Evolutionary conservation across 2,329 filamentous ascomycete species (phyloP).

Genomic region (Trichoderma sp.): DNA sequence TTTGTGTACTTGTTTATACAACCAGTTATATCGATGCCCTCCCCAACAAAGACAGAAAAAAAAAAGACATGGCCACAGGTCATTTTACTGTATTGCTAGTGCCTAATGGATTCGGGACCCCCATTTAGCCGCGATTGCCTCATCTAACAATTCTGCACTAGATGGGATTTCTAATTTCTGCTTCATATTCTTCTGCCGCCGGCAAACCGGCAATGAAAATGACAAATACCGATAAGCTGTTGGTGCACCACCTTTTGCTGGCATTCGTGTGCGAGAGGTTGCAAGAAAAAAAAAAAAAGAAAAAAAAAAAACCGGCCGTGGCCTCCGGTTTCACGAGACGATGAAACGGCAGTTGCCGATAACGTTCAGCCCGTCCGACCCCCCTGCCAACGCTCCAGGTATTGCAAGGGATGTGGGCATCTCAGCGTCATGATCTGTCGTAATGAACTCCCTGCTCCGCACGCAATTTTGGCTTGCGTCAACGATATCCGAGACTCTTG

Average conservation of each 20-base stretch:
- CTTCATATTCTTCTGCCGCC: not conserved
- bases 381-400: not conserved
- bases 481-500: not conserved
- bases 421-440: slow-evolving; percentile 9
- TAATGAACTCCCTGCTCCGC: slow-evolving; percentile 9
- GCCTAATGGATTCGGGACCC: not conserved
- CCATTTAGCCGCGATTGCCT: slow-evolving; percentile 5
- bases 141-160: slow-evolving; percentile 1
- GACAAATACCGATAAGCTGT: not conserved
- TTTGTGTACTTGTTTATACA: not conserved
- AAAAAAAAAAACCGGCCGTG: not conserved
- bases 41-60: not conserved
- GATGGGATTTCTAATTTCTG: not conserved
- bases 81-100: not conserved
- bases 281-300: not conserved
- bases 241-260: no score
- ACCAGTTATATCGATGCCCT: not conserved
- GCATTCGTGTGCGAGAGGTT: not conserved
- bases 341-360: not conserved
- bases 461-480: slow-evolving; percentile 7
- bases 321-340: slow-evolving; percentile 3
- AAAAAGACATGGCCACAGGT: not conserved
- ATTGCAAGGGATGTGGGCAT: not conserved
- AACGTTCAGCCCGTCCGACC: not conserved
- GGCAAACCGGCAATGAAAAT: not conserved